Conservation (phyloP, 1,284 basidiomycete species). For the Irpex rosettiformis region DNA sequence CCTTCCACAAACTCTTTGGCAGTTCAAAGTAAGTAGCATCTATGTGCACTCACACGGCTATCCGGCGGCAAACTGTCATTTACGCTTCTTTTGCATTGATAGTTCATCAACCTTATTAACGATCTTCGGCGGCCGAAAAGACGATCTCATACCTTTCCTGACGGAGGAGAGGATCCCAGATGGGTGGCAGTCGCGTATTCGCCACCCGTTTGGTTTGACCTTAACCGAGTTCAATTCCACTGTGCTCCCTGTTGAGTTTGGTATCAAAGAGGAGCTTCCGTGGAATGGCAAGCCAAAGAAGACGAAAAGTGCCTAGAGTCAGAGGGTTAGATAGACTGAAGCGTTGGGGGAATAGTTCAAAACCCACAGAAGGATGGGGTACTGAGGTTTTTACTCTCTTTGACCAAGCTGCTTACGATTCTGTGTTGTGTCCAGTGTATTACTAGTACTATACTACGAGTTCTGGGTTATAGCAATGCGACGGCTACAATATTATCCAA, state of each 20-base stretch:
- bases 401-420: too few species aligned
- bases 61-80: background rate
- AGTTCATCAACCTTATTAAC: constrained; percentile 57
- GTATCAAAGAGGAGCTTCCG: constrained; percentile 31
- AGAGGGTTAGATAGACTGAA: background rate
- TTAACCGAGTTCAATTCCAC: constrained; percentile 53
- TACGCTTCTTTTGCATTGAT: background rate
- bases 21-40: constrained; percentile 55
- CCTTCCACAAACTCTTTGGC: constrained; percentile 57
- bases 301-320: background rate
- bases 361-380: background rate
- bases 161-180: constrained; percentile 65
- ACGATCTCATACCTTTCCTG: constrained; percentile 53
- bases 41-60: background rate
- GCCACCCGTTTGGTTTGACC: constrained; percentile 55
- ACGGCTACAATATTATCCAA: background rate
- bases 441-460: background rate
- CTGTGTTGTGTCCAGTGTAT: background rate
- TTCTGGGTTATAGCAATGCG: too few species aligned
- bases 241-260: constrained; percentile 50
- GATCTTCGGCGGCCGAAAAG: constrained; percentile 60
- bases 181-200: constrained; percentile 63
- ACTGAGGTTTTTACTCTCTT: too few species aligned
- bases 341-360: too few species aligned
- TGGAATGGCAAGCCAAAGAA: background rate